Percentiles rank a stretch among this genome's conserved stretches.
These are phyloP conservation scores for Chrysanthemum seticuspe DNA, from an alignment of 129 eudicot species.

Conservation along the genomic window DNA sequence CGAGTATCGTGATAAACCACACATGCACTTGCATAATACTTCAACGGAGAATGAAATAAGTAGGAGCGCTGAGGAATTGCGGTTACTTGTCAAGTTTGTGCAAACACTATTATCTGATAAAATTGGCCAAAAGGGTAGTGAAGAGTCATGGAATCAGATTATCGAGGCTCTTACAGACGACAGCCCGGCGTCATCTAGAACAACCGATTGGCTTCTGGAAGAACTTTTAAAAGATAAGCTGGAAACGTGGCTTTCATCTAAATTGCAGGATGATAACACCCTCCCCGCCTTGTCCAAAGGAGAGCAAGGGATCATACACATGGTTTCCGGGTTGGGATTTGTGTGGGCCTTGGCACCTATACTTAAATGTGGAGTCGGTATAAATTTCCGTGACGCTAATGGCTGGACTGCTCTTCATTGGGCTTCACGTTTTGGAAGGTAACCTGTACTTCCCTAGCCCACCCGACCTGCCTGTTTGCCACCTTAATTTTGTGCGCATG, in stretches of 20 bases:
- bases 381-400: slow-evolving; percentile 76
- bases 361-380: slow-evolving; percentile 65
- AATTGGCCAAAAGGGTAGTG: slow-evolving; percentile 37
- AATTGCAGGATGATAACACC: slow-evolving; percentile 26
- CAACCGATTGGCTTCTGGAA: slow-evolving; percentile 74
- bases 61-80: slow-evolving; percentile 60
- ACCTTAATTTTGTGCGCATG: no score
- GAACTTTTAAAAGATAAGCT: slow-evolving; percentile 85
- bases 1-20: not conserved
- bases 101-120: slow-evolving; percentile 55
- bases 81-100: slow-evolving; percentile 66
- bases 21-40: slow-evolving; percentile 30
- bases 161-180: slow-evolving; percentile 55
- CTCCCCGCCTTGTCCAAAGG: slow-evolving; percentile 52
- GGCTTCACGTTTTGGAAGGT: slow-evolving; percentile 99
- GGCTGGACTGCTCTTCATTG: slow-evolving; percentile 99
- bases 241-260: slow-evolving; percentile 63
- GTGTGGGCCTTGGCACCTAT: slow-evolving; percentile 90
- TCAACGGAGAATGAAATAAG: slow-evolving; percentile 39
- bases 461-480: no score
- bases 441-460: not conserved
- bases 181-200: slow-evolving; percentile 39
- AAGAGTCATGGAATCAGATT: slow-evolving; percentile 68
- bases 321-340: slow-evolving; percentile 92
- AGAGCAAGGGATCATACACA: slow-evolving; percentile 95